Conservation (phyloP, 345 rosid genomes). For the Salix koriyanagi region DNA sequence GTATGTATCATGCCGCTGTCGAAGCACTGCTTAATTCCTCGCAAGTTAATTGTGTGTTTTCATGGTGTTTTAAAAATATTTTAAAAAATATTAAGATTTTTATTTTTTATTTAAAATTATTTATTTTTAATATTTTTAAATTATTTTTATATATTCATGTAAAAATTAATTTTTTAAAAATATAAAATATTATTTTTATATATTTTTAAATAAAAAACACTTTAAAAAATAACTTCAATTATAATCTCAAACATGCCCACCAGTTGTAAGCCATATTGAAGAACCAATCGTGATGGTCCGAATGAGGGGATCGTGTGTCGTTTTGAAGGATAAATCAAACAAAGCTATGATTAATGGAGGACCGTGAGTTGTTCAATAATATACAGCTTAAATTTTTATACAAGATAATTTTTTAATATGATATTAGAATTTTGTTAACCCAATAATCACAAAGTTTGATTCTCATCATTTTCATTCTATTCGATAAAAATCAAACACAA, state of each 20-base stretch:
- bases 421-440: too few species aligned
- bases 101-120: too few species aligned
- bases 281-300: neutral
- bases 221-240: too few species aligned
- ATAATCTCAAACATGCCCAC: neutral
- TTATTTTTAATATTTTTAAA: too few species aligned
- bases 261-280: neutral
- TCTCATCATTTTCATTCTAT: too few species aligned
- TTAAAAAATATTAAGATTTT: too few species aligned
- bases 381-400: rapidly evolving
- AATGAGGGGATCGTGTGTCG: neutral
- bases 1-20: neutral
- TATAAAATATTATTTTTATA: too few species aligned
- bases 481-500: too few species aligned
- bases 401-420: rapidly evolving
- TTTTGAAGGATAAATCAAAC: neutral
- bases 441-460: rapidly evolving
- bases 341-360: neutral
- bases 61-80: too few species aligned
- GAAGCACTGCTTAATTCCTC: neutral
- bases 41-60: neutral
- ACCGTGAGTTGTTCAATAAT: neutral
- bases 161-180: too few species aligned
- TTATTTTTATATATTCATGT: too few species aligned
- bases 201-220: too few species aligned